phyloP scores from a whole-genome alignment of 2,329 filamentous ascomycete species.

The Arthrinium puccinioides region DNA sequence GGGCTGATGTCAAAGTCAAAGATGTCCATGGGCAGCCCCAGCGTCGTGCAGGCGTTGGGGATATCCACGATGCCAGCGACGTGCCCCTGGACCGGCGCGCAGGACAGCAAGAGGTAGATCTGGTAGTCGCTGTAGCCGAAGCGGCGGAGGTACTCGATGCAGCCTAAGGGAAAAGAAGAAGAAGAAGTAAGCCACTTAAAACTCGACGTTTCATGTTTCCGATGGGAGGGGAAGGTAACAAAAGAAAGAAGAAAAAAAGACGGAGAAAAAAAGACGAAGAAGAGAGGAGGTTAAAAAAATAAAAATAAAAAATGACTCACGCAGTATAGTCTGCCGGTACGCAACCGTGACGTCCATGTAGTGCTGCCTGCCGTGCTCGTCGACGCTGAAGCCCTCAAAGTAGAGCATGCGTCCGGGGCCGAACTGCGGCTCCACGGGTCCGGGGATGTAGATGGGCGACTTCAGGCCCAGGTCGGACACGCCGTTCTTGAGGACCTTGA shows the following conservation, averaged over 20 bases:
- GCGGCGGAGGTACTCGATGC: slow-evolving; percentile 71
- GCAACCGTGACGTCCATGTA: slow-evolving; percentile 82
- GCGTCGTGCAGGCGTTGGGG: slow-evolving; percentile 83
- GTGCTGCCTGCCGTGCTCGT: slow-evolving; percentile 82
- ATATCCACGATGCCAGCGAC: slow-evolving; percentile 87
- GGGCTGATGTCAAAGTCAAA: slow-evolving; percentile 90
- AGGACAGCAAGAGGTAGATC: slow-evolving; percentile 77
- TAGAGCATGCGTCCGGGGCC: slow-evolving; percentile 75
- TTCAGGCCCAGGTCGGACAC: slow-evolving; percentile 69
- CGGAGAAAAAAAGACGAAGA: background rate
- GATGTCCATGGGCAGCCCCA: slow-evolving; percentile 86
- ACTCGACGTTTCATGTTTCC: background rate
- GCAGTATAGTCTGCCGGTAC: slow-evolving; percentile 73
- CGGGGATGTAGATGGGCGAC: slow-evolving; percentile 77
- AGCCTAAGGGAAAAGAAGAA: slow-evolving; percentile 36
- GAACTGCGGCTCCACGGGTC: slow-evolving; percentile 83
- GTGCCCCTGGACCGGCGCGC: slow-evolving; percentile 81
- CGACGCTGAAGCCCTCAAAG: slow-evolving; percentile 86
- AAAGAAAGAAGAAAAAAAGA: background rate
- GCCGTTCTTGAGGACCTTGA: slow-evolving; percentile 78
- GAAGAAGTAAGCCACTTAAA: no score
- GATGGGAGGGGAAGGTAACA: background rate
- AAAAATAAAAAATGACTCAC: slow-evolving; percentile 18
- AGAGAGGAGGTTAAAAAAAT: background rate
- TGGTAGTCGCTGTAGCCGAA: slow-evolving; percentile 71